A percentile compares a stretch with the other conserved stretches of the same genome.
Evolutionary conservation across 192 early-diverging fungal species (phyloP).

Genomic region (Powellomyces hirtus): DNA sequence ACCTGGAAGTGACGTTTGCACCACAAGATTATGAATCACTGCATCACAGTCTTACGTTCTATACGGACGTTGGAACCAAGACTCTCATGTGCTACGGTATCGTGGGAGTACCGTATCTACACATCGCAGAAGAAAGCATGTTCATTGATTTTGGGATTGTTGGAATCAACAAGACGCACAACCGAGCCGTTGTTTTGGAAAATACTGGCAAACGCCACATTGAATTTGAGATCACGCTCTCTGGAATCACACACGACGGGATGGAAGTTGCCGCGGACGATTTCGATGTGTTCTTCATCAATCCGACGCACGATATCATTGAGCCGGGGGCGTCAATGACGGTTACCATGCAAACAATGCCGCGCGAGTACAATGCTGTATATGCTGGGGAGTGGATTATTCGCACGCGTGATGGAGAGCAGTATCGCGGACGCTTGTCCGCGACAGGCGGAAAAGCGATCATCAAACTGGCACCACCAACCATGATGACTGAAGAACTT

Average conservation of each 20-base stretch:
- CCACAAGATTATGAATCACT: constrained; percentile 50
- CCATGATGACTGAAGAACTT: constrained; percentile 19
- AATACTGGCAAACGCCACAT: constrained; percentile 56
- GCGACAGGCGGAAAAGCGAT: constrained; percentile 60
- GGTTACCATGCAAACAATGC: constrained; percentile 42
- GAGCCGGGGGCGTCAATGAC: constrained; percentile 29
- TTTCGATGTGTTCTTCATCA: constrained; percentile 57
- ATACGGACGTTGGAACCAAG: constrained; percentile 55
- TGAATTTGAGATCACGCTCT: constrained; percentile 48
- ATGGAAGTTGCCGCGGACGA: constrained; percentile 39
- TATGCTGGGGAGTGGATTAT: constrained; percentile 47
- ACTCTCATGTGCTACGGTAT: constrained; percentile 56
- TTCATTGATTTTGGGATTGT: constrained; percentile 55
- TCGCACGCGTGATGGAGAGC: constrained; percentile 53
- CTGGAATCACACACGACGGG: constrained; percentile 37
- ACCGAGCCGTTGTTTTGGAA: constrained; percentile 32
- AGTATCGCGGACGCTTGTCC: constrained; percentile 40
- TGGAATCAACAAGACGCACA: constrained; percentile 50
- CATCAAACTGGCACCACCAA: constrained; percentile 53
- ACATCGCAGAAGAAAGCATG: constrained; percentile 38
- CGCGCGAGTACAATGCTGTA: constrained; percentile 47
- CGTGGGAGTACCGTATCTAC: constrained; percentile 59
- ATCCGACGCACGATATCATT: constrained; percentile 49
- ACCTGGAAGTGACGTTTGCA: constrained; percentile 45
- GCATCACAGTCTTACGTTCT: constrained; percentile 43